These are phyloP conservation scores for Coemansia guatemalensis DNA, from an alignment of 192 early-diverging fungal species.

Conservation along the genomic window DNA sequence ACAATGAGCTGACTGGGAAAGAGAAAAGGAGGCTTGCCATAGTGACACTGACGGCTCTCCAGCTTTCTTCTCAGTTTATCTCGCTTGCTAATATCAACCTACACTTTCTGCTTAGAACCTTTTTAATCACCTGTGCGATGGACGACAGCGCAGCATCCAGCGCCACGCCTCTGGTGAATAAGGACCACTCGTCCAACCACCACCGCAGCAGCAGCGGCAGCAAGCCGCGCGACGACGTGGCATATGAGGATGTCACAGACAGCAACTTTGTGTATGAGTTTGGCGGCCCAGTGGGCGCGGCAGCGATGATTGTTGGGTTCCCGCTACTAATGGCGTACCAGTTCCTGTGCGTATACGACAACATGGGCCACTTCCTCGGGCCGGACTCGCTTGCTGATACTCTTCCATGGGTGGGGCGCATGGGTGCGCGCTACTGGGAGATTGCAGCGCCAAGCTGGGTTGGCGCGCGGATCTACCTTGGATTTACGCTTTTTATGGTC, in stretches of 20 bases:
- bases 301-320: slow-evolving; percentile 72
- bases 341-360: slow-evolving; percentile 68
- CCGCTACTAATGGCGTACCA: slow-evolving; percentile 74
- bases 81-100: too few species aligned
- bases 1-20: too few species aligned
- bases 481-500: slow-evolving; percentile 60
- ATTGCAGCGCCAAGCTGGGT: slow-evolving; percentile 59
- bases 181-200: not conserved
- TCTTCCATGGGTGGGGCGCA: slow-evolving; percentile 44
- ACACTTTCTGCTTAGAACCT: too few species aligned
- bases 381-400: slow-evolving; percentile 50
- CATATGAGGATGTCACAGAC: slow-evolving; percentile 59
- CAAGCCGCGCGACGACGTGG: slow-evolving; percentile 46
- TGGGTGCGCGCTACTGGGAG: slow-evolving; percentile 52
- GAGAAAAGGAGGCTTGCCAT: too few species aligned
- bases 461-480: slow-evolving; percentile 60
- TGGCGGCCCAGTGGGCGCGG: slow-evolving; percentile 66
- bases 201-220: slow-evolving; percentile 6
- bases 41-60: too few species aligned
- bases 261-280: slow-evolving; percentile 70
- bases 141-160: too few species aligned
- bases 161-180: too few species aligned
- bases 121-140: too few species aligned
- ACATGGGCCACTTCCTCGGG: slow-evolving; percentile 59
- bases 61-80: too few species aligned